A percentile compares a stretch with the other conserved stretches of the same genome.
These are phyloP conservation scores for Leishmania martiniquensis DNA, from an alignment of 208 protist genomes.

Conservation along the genomic window DNA sequence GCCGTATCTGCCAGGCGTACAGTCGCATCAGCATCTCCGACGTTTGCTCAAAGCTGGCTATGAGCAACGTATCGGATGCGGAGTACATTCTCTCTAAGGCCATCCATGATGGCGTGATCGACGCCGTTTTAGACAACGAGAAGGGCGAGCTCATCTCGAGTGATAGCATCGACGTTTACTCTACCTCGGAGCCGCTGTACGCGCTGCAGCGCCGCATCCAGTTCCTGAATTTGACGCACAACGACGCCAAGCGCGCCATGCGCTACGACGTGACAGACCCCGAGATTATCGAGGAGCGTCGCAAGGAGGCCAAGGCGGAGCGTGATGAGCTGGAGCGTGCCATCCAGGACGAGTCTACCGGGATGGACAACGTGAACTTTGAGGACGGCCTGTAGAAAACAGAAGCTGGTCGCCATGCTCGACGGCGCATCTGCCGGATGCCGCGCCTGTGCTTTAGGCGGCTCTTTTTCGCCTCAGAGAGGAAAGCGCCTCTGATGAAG, in stretches of 20 bases:
- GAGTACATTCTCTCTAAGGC: constrained; percentile 99
- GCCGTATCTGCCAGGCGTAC: constrained; percentile 97
- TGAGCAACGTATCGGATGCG: constrained; percentile 95
- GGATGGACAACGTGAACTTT: constrained; percentile 77
- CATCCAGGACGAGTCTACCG: constrained; percentile 72
- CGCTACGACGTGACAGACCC: constrained; percentile 86
- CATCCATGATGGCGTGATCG: constrained; percentile 97
- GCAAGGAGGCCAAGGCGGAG: constrained; percentile 62
- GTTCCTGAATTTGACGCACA: constrained; percentile 96
- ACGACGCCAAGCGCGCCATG: constrained; percentile 95
- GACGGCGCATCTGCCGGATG: not conserved
- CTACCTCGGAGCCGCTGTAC: constrained; percentile 94
- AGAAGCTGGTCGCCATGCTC: not conserved
- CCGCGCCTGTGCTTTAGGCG: not conserved
- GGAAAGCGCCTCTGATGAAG: not conserved
- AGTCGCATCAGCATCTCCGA: constrained; percentile 97
- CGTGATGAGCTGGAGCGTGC: constrained; percentile 71
- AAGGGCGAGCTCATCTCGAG: constrained; percentile 93
- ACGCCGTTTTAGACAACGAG: constrained; percentile 96
- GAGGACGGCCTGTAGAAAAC: constrained; percentile 75
- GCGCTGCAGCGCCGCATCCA: constrained; percentile 96
- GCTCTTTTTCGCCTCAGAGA: not conserved
- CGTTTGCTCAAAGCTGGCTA: constrained; percentile 95
- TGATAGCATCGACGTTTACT: constrained; percentile 96
- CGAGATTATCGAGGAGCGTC: constrained; percentile 78